Evolutionary conservation across 148 eudicot genomes (phyloP), one percentile per base, ranked within the genome.

Genomic region (Diospyros lotus): DNA sequence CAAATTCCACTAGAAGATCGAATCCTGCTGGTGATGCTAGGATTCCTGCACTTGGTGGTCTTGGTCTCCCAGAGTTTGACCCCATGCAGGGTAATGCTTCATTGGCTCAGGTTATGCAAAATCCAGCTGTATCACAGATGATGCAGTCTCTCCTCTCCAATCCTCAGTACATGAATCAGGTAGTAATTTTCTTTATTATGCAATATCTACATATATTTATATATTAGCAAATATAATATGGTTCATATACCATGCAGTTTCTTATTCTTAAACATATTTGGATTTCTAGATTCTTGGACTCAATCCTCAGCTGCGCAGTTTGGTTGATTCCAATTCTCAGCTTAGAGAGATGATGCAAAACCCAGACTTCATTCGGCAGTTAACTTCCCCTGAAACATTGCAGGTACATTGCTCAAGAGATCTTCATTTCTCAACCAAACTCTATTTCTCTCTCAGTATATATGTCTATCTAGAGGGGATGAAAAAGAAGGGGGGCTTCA

Each of bases 281-380:
- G 50, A 67, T 58, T 41, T 44, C 17, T 61, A 84, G 84, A 72
- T 84, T 64, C 42, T 84, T 67, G 76, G 71, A 41, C 15, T 52
- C 5, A 79, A 80, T 81, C 86, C 88, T 45, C 78, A 75, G 73
- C 68, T 82, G 69, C 78, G 77, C 42, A 73, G 60, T 53, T 64
- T 85, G 81, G 60, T 85, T 48, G 88, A 82, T 73, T 72, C 86
- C 71, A 85, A 78, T 76, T 68, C 86, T 51, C 86, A 82, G 68
- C 71, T 86, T 48, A 76, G 84, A 83, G 86, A 86, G 61, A 80
- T 80, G 80, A 77, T 86, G 84, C 86, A 80, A 78, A 83, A 82
- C 72, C 88, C 88, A 66, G 86, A 82, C 54, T 68, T 85, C 46
- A 66, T 82, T 51, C 84, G 84, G 41, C 88, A 80, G 60, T 58